Base-by-base conservation (phyloP, 2,329 filamentous ascomycete species). In the Allantophomopsis lycopodina region DNA sequence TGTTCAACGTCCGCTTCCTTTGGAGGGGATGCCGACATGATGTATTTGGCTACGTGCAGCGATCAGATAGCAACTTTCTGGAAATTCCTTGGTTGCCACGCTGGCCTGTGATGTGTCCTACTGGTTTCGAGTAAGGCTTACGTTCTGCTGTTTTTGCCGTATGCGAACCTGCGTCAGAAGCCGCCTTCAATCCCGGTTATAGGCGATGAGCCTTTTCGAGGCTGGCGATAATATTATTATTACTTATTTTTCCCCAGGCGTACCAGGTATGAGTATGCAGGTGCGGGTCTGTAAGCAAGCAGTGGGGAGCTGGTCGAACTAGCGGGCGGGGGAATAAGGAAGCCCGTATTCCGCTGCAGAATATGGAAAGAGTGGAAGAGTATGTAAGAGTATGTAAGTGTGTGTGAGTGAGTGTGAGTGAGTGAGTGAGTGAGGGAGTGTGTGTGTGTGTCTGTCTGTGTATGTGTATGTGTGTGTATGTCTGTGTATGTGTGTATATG, bases 21-120 rank as follows among this genome's bases (percentile, higher is more conserved):
- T 59, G 84, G 79, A 72, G 87, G 85, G 76, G 82, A 87, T 76
- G 86, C 83, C 72, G 88, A 94, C 88, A 95, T 83, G 68, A 73
- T 78, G 70, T 91, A 86, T 84, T 80, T 79, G 77, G 77, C 71
- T 52, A 55, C 50, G 53, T 63, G 60, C 61, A 65, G 61, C 51
- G 51, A 42, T 48, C 46, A 52, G 50, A 46, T 48, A 44, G 37
- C 43, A 42, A 44, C 41, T 47, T 48, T 40, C 45, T 44, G 40
- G 36, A 46, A 49, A 45, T 51, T 51, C 49, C 49, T 53, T 54
- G 50, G 49, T 47, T 51, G 51, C 49, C 49, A 53, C 50, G 51
- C 45, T 47, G 49, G 42, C 46, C 38, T 46, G 40, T 50, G 49
- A 47, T 46, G 43, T 49, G 48, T 49, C 31, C 42, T 40, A 42